Evolutionary conservation across 768 basidiomycete species (phyloP).

Genomic region (Mycena metata): DNA sequence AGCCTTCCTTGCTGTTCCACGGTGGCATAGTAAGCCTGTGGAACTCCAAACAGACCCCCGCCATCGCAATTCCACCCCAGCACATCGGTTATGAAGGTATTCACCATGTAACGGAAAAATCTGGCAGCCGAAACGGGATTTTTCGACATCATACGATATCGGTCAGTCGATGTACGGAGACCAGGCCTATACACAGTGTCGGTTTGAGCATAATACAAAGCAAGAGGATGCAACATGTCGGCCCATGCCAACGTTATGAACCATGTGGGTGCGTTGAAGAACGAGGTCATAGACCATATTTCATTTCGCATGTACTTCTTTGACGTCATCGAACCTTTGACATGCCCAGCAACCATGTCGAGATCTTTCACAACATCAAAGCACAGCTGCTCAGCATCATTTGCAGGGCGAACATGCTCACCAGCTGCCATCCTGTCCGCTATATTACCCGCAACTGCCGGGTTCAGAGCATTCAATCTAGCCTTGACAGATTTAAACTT

Average conservation of each 20-base stretch:
- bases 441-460: constrained; percentile 37
- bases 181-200: no score
- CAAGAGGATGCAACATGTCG: constrained; percentile 15
- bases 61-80: constrained; percentile 33
- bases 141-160: not conserved
- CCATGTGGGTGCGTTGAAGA: constrained; percentile 48
- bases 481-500: constrained; percentile 45
- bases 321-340: constrained; percentile 43
- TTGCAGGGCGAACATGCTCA: constrained; percentile 43
- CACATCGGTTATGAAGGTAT: constrained; percentile 46
- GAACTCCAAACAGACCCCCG: constrained; percentile 46
- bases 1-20: constrained; percentile 54
- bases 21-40: constrained; percentile 48
- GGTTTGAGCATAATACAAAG: not conserved
- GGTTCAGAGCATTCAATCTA: constrained; percentile 42
- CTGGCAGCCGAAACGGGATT: constrained; percentile 49
- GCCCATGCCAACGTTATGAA: constrained; percentile 51
- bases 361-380: constrained; percentile 51
- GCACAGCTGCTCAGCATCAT: constrained; percentile 50
- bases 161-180: no score
- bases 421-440: constrained; percentile 40
- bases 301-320: constrained; percentile 43
- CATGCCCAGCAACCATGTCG: constrained; percentile 49
- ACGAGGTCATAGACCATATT: constrained; percentile 46
- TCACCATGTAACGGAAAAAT: constrained; percentile 50